These are phyloP conservation scores for Lonicera japonica DNA, from an alignment of 129 eudicot genomes.

Conservation along the genomic window DNA sequence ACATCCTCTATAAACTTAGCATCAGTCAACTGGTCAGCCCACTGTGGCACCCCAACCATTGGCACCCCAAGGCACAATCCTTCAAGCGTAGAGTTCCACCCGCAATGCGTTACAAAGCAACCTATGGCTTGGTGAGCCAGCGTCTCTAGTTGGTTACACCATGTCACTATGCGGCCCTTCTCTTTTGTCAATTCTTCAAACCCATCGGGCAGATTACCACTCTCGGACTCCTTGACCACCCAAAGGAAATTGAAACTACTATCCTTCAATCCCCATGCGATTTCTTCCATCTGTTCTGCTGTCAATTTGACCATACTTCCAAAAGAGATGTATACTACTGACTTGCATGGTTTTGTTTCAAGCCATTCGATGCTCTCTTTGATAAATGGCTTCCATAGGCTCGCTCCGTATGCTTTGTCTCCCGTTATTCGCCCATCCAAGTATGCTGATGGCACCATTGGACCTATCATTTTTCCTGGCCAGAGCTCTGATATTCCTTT, in stretches of 20 bases:
- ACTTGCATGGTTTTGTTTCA: conserved; percentile 29
- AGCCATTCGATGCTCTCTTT: conserved; percentile 50
- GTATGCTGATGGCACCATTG: conserved; percentile 65
- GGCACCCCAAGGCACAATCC: conserved; percentile 57
- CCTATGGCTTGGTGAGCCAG: conserved; percentile 55
- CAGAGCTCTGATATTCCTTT: conserved; percentile 25
- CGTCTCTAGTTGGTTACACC: conserved; percentile 60
- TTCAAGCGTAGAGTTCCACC: conserved; percentile 74
- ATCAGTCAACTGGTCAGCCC: conserved; percentile 55
- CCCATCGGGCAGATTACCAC: conserved; percentile 33
- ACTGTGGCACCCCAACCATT: conserved; percentile 58
- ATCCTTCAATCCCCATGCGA: conserved; percentile 41
- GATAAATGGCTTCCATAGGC: conserved; percentile 49
- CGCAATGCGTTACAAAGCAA: conserved; percentile 66
- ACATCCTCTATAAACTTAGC: conserved; percentile 55
- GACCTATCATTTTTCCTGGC: conserved; percentile 53
- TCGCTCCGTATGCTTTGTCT: conserved; percentile 59
- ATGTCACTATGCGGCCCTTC: conserved; percentile 41
- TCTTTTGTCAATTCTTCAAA: conserved; percentile 25
- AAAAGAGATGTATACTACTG: conserved; percentile 57
- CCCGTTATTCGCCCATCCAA: conserved; percentile 50
- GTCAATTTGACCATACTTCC: conserved; percentile 60
- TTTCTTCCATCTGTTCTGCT: conserved; percentile 44
- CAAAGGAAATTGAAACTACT: conserved; percentile 36
- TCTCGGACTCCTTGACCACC: conserved; percentile 49